Evolutionary conservation across 1,284 basidiomycete species (phyloP), one percentile per base, ranked within the genome.

Genomic region (Trametes sp.): DNA sequence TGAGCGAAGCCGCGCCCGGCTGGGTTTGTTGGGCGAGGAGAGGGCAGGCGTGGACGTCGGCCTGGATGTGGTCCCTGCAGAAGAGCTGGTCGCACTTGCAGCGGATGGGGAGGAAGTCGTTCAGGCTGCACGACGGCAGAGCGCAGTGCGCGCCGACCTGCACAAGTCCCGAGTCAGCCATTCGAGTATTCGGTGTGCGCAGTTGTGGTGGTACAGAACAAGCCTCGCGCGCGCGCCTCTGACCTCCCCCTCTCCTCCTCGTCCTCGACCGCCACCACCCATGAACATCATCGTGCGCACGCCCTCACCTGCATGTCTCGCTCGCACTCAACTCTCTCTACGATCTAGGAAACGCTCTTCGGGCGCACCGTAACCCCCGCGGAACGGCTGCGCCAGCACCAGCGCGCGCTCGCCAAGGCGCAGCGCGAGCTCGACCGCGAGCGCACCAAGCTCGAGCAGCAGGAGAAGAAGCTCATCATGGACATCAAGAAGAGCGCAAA

Each of bases 401-500:
- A 99, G 76, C 90, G 97, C 44, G 88, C 95, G 2, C 87, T 99
- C 55, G 93, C 95, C 54, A 98, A 98, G 76, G 97, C 98, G 13
- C 96, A 98, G 78, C 89, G 97, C 53, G 97, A 99, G 77, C 89
- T 99, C 51, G 97, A 99, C 77, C 87, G 98, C 60, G 97, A 99
- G 79, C 89, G 95, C 61, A 84, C 85, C 42, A 99, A 98, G 79
- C 89, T 99, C 58, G 98, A 99, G 77, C 89, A 91, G 74, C 94
- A 96, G 75, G 95, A 96, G 82, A 96, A 95, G 88, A 96, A 95
- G 76, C 88, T 96, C 60, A 87, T 96, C 63, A 82, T 83, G 72
- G 98, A 99, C 75, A 99, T 99, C 76, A 98, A 95, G 86, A 95
- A 94, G 80, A 95, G 92, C 69, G 98, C 98, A 21, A 96, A 98